These are phyloP conservation scores for Penicillium pulvis DNA, from an alignment of 495 filamentous ascomycete species.

Conservation along the genomic window DNA sequence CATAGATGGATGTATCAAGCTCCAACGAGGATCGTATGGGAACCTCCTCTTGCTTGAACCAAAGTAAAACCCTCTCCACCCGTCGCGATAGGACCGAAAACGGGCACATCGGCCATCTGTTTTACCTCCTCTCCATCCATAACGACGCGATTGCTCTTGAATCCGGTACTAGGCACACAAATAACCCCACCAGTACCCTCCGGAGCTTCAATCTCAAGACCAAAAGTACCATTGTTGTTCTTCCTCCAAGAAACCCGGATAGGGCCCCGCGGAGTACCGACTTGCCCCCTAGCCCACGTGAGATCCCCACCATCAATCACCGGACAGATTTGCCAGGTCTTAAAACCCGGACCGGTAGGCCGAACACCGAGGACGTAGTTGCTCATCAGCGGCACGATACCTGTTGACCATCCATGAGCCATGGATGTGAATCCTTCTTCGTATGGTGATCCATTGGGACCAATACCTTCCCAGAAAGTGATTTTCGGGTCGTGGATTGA, in stretches of 20 bases:
- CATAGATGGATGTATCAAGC: background rate
- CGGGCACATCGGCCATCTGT: background rate
- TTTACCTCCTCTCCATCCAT: constrained; percentile 6
- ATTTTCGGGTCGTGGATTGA: constrained; percentile 42
- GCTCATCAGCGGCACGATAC: constrained; percentile 36
- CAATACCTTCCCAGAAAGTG: constrained; percentile 48
- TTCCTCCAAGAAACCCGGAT: constrained; percentile 39
- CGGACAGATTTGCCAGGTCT: constrained; percentile 36
- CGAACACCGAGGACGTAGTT: constrained; percentile 45
- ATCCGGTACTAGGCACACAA: constrained; percentile 6
- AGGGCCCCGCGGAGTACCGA: constrained; percentile 39
- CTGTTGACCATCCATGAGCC: constrained; percentile 46
- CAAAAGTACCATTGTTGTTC: constrained; percentile 7
- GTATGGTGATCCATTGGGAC: constrained; percentile 35
- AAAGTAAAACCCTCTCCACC: constrained; percentile 1
- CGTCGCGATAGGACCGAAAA: constrained; percentile 3
- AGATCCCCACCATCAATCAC: constrained; percentile 27
- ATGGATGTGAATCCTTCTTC: constrained; percentile 40
- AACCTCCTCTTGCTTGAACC: constrained; percentile 4
- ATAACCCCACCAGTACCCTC: constrained; percentile 10
- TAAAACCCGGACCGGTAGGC: constrained; percentile 42
- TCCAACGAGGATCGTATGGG: constrained; percentile 6
- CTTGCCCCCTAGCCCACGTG: constrained; percentile 42
- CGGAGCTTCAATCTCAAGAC: constrained; percentile 9
- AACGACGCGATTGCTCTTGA: background rate